Percentiles rank a stretch among this genome's conserved stretches.
Conservation (phyloP, 1,284 basidiomycete genomes). For the Abortiporus biennis region DNA sequence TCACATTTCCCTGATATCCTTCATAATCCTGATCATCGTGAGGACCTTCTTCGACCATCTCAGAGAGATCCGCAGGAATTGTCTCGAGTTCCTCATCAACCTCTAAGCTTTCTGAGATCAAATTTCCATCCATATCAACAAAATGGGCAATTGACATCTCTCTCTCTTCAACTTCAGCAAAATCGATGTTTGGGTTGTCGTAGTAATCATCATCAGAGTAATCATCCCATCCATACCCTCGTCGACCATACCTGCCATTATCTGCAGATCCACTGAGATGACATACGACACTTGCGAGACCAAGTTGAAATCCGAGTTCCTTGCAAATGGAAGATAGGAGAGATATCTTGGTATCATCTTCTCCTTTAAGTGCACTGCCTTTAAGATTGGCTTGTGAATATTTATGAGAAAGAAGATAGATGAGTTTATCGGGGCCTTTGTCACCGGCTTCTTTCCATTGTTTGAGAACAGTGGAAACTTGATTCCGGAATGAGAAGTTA, state of each 20-base stretch:
- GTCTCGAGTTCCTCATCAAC: conserved; percentile 24
- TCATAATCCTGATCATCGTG: conserved; percentile 36
- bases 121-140: conserved; percentile 30
- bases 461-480: background rate
- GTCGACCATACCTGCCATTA: conserved; percentile 13
- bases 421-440: conserved; percentile 11
- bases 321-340: conserved; percentile 11
- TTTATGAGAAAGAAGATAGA: conserved; percentile 22
- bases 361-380: conserved; percentile 19
- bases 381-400: conserved; percentile 18
- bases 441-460: background rate
- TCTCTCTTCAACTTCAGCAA: conserved; percentile 25
- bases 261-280: conserved; percentile 26
- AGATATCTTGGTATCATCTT: conserved; percentile 18
- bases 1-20: conserved; percentile 37
- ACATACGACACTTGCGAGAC: conserved; percentile 22
- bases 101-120: conserved; percentile 16
- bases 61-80: conserved; percentile 24
- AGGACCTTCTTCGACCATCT: conserved; percentile 23
- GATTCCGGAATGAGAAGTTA: background rate
- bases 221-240: conserved; percentile 13
- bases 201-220: conserved; percentile 20
- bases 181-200: conserved; percentile 18
- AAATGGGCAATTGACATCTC: conserved; percentile 24
- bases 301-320: conserved; percentile 14